phyloP scores from a whole-genome alignment of 805 yeast genomes.

The Deakozyma indianensis region DNA sequence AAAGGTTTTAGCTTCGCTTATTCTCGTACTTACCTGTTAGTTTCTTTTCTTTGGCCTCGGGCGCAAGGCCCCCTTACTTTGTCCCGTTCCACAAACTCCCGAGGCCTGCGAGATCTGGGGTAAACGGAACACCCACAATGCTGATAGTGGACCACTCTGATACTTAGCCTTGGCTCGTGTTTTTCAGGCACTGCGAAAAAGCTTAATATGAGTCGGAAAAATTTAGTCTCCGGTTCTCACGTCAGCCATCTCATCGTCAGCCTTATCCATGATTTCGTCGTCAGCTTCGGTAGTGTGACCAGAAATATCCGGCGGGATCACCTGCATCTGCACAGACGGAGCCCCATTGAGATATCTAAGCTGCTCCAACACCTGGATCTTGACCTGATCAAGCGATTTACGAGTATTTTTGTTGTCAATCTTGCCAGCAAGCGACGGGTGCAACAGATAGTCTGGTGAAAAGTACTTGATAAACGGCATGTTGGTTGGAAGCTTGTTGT shows the following conservation, averaged over 20 bases:
- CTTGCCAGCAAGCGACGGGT: conserved; percentile 66
- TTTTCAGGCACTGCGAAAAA: no score
- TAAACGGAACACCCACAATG: no score
- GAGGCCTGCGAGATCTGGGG: neutral
- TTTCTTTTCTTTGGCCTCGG: no score
- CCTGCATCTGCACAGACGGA: conserved; percentile 87
- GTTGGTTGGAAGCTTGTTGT: conserved; percentile 56
- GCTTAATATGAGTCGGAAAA: no score
- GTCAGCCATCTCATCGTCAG: conserved; percentile 11
- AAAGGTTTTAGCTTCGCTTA: no score
- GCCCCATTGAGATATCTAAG: conserved; percentile 75
- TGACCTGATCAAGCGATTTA: conserved; percentile 68
- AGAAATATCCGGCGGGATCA: conserved; percentile 57
- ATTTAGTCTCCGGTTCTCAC: no score
- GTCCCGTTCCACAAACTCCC: neutral
- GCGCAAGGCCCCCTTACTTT: no score
- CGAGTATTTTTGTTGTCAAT: conserved; percentile 77
- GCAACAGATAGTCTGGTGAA: conserved; percentile 83
- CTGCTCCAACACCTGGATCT: conserved; percentile 64
- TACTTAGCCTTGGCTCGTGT: no score
- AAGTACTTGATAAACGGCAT: conserved; percentile 71
- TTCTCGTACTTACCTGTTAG: no score
- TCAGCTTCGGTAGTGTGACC: conserved; percentile 27
- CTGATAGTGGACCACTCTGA: no score
- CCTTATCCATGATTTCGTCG: conserved; percentile 19